Percentiles rank a stretch among this genome's conserved stretches.
Evolutionary conservation across 768 basidiomycete species (phyloP).

Genomic region (Dictyophora rubrovolvata): DNA sequence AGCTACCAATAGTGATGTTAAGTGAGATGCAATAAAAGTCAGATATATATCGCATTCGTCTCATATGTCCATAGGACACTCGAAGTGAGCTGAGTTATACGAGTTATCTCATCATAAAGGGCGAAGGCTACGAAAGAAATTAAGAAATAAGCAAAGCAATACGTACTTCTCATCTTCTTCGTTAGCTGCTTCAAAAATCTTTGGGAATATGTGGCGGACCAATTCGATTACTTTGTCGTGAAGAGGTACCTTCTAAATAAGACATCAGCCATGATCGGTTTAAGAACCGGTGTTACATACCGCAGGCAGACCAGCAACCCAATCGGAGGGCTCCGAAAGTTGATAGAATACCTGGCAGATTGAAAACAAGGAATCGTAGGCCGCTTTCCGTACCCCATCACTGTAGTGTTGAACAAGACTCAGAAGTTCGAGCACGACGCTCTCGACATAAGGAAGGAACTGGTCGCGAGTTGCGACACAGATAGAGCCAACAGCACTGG

Average conservation of each 20-base stretch:
- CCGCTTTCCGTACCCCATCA: constrained; percentile 93
- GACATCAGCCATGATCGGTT: constrained; percentile 1
- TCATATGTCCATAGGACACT: constrained; percentile 47
- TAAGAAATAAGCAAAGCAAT: constrained; percentile 10
- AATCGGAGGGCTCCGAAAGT: constrained; percentile 70
- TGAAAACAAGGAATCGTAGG: constrained; percentile 78
- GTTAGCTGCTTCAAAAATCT: constrained; percentile 81
- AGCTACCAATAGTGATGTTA: not conserved
- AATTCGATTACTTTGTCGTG: constrained; percentile 68
- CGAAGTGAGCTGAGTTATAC: constrained; percentile 72
- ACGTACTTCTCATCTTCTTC: constrained; percentile 96
- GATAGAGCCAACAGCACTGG: constrained; percentile 87
- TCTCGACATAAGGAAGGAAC: constrained; percentile 89
- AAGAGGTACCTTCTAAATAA: constrained; percentile 34
- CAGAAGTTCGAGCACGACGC: constrained; percentile 68
- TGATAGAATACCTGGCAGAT: constrained; percentile 89
- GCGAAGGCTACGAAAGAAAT: constrained; percentile 10
- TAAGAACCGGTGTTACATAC: constrained; percentile 30
- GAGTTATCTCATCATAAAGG: constrained; percentile 39
- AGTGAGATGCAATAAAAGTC: constrained; percentile 12
- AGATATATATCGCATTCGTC: constrained; percentile 33
- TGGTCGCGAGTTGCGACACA: constrained; percentile 72
- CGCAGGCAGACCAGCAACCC: constrained; percentile 62
- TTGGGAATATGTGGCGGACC: constrained; percentile 59
- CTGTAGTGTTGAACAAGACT: constrained; percentile 83